These are phyloP conservation scores for Suhomyces terraborum DNA, from an alignment of 1,139 yeast genomes.

Conservation along the genomic window DNA sequence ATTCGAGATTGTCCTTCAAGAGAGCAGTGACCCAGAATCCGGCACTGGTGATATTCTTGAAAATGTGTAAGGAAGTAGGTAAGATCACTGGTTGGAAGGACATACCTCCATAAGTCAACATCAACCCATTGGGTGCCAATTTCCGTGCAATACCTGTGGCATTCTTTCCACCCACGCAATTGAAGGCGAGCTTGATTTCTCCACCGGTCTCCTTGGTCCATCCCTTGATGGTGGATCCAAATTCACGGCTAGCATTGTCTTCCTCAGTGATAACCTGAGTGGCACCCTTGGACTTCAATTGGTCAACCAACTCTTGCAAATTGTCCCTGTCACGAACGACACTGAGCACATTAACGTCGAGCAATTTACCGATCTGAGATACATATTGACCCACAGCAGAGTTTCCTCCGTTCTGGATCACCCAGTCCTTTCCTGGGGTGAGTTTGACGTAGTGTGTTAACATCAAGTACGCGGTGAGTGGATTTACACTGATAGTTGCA, in stretches of 20 bases:
- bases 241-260: constrained; percentile 69
- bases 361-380: constrained; percentile 75
- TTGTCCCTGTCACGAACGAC: constrained; percentile 86
- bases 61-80: constrained; percentile 87
- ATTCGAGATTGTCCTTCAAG: constrained; percentile 62
- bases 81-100: constrained; percentile 88
- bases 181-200: constrained; percentile 73
- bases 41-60: constrained; percentile 79
- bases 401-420: constrained; percentile 94
- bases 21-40: constrained; percentile 95
- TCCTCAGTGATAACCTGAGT: constrained; percentile 89
- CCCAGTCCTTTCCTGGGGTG: constrained; percentile 77
- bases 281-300: constrained; percentile 70
- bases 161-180: constrained; percentile 91
- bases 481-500: constrained; percentile 89
- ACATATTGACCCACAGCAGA: constrained; percentile 97
- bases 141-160: constrained; percentile 82
- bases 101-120: constrained; percentile 97
- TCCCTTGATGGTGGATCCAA: constrained; percentile 59
- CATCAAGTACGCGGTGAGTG: constrained; percentile 90
- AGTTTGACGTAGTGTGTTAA: constrained; percentile 69
- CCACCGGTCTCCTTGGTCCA: constrained; percentile 60
- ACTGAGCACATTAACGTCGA: constrained; percentile 81
- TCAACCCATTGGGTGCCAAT: constrained; percentile 62
- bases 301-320: constrained; percentile 61